phyloP scores from a whole-genome alignment of 768 basidiomycete species.

The Xerocomellus chrysenteron region DNA sequence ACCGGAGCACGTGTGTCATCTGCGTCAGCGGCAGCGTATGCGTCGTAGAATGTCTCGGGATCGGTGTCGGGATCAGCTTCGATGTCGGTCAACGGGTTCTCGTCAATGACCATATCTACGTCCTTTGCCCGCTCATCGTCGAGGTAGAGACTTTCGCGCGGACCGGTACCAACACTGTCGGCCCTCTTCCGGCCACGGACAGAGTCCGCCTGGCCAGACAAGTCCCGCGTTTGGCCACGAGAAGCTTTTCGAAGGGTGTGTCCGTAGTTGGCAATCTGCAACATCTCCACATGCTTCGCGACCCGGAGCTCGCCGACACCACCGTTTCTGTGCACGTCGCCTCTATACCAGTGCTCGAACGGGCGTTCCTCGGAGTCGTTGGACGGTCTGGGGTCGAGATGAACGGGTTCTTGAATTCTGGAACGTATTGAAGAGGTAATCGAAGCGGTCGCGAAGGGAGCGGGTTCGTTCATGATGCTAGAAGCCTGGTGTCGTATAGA shows the following conservation, averaged over 20 bases:
- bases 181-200: slow-evolving; percentile 53
- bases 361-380: slow-evolving; percentile 79
- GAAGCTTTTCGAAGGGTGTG: slow-evolving; percentile 47
- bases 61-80: slow-evolving; percentile 51
- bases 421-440: slow-evolving; percentile 44
- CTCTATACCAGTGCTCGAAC: slow-evolving; percentile 89
- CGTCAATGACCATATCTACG: slow-evolving; percentile 65
- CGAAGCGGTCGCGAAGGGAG: slow-evolving; percentile 54
- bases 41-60: slow-evolving; percentile 43
- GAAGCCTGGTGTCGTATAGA: slow-evolving; percentile 40
- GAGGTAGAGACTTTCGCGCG: slow-evolving; percentile 64
- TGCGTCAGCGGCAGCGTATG: slow-evolving; percentile 19
- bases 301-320: slow-evolving; percentile 85
- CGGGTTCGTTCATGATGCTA: slow-evolving; percentile 59
- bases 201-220: slow-evolving; percentile 23
- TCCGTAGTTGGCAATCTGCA: slow-evolving; percentile 85
- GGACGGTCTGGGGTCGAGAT: slow-evolving; percentile 50
- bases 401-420: slow-evolving; percentile 32
- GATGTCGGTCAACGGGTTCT: slow-evolving; percentile 71
- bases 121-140: slow-evolving; percentile 54
- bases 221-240: slow-evolving; percentile 27
- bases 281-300: slow-evolving; percentile 75
- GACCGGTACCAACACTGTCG: slow-evolving; percentile 59
- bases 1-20: slow-evolving; percentile 24
- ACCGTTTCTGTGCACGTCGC: slow-evolving; percentile 81